Conservation (phyloP, 2,329 filamentous ascomycete genomes). For the Fusarium hainanense region DNA sequence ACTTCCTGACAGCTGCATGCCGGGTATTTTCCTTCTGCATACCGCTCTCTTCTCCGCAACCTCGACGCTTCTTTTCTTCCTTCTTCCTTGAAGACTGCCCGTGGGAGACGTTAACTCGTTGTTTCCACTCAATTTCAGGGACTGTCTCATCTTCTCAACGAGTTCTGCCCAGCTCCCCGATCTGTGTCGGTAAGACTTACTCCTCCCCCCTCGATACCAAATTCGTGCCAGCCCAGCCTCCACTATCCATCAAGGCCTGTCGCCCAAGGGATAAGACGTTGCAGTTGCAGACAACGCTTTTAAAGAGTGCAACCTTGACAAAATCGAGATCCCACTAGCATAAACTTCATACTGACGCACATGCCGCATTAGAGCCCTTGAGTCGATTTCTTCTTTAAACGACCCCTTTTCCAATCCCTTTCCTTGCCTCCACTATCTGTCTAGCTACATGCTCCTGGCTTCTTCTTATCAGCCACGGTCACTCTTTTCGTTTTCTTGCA, state of each 20-base stretch:
- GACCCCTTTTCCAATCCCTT: constrained; percentile 58
- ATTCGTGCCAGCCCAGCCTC: constrained; percentile 42
- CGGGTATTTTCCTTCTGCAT: constrained; percentile 50
- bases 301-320: constrained; percentile 26
- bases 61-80: constrained; percentile 54
- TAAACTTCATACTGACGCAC: constrained; percentile 49
- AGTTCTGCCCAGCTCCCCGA: constrained; percentile 55
- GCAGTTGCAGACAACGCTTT: background rate
- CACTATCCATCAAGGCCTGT: constrained; percentile 21
- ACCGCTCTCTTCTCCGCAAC: constrained; percentile 54
- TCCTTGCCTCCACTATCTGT: constrained; percentile 48
- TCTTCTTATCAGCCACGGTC: constrained; percentile 63
- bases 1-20: constrained; percentile 53
- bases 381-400: constrained; percentile 61
- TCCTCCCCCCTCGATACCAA: constrained; percentile 38
- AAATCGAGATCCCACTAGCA: constrained; percentile 40
- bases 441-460: constrained; percentile 56
- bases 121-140: constrained; percentile 65
- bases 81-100: constrained; percentile 57
- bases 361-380: constrained; percentile 54
- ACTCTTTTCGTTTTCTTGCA: constrained; percentile 67
- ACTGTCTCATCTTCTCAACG: constrained; percentile 56
- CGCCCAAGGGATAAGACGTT: constrained; percentile 45
- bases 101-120: constrained; percentile 75
- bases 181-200: constrained; percentile 64